Evolutionary conservation across 441 rosid species (phyloP).

Genomic region (Arabidopsis hybrid): DNA sequence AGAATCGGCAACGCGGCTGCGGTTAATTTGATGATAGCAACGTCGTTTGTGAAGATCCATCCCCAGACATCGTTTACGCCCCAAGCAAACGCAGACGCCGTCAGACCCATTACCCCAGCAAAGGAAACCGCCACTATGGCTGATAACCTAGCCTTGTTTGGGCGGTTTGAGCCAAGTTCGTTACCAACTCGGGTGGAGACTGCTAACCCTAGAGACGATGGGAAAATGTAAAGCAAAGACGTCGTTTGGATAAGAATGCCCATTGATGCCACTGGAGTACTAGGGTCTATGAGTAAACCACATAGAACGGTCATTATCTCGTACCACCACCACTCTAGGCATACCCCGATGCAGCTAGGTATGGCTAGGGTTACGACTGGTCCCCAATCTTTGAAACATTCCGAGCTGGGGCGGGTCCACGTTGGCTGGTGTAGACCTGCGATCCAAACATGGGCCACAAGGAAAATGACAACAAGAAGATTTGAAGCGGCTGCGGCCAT

Average conservation of each 20-base stretch:
- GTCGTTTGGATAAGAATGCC: conserved; percentile 80
- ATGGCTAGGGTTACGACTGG: conserved; percentile 61
- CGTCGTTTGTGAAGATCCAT: conserved; percentile 71
- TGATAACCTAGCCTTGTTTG: conserved; percentile 64
- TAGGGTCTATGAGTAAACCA: conserved; percentile 64
- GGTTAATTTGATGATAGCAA: conserved; percentile 68
- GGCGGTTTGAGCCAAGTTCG: conserved; percentile 72
- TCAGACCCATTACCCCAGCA: conserved; percentile 70
- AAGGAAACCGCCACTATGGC: conserved; percentile 70
- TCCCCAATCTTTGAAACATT: conserved; percentile 70
- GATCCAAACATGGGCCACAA: conserved; percentile 57
- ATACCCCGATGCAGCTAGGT: conserved; percentile 77
- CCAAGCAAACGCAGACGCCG: conserved; percentile 73
- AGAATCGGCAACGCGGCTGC: conserved; percentile 83
- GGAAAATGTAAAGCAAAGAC: conserved; percentile 73
- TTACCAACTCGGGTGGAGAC: conserved; percentile 82
- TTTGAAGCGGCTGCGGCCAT: conserved; percentile 75
- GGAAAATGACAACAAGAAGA: conserved; percentile 54
- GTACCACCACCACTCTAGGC: conserved; percentile 90
- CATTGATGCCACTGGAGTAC: conserved; percentile 71
- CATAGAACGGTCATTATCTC: conserved; percentile 82
- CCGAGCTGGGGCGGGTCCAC: conserved; percentile 62
- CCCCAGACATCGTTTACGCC: conserved; percentile 81
- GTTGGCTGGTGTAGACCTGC: conserved; percentile 54
- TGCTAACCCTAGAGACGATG: conserved; percentile 68